Evolutionary conservation across 2,329 filamentous ascomycete genomes (phyloP), one percentile per base, ranked within the genome.

Genomic region (Drechslera avenae): DNA sequence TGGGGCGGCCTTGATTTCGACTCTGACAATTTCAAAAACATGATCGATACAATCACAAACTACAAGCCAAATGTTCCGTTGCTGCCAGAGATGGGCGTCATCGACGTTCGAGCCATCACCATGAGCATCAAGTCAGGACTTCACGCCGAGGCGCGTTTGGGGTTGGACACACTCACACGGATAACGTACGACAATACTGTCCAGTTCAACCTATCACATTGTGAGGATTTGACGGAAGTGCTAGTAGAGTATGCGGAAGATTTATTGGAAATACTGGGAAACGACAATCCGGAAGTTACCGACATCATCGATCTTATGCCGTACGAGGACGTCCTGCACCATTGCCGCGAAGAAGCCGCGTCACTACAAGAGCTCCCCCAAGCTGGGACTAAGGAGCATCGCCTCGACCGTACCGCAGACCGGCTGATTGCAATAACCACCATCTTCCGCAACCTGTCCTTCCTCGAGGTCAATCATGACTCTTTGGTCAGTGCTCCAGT

Each of bases 81-180:
- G 2, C 80, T 91, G 14, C 78, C 82, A 17, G 92, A 97, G 63
- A 81, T 97, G 44, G 94, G 93, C 7, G 83, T 91, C 16, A 89
- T 97, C 57, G 93, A 99, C 67, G 87, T 97, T 21, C 88, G 92
- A 60, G 91, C 93, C 16, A 80, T 99, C 33, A 96, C 88, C 0
- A 88, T 91, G 78, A 91, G 91, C 65, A 78, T 99, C 31, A 91
- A 96, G 68, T 95, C 89, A 46, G 93, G 93, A 1, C 89, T 97
- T 35, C 87, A 91, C 63, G 86, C 86, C 4, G 94, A 99, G 75
- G 87, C 96, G n/a, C 86, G 93, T 8, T 76, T 96, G 55, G 93
- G 93, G 2, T 78, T 99, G 36, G 94, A 97, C 71, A 90, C 89
- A 0, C 78, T 99, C 30, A 86, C 86, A 8, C 85, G 84, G 16